A percentile compares a stretch with the other conserved stretches of the same genome.
Evolutionary conservation across 2,329 filamentous ascomycete species (phyloP).

Genomic region (Torrubiellomyces zombiae): DNA sequence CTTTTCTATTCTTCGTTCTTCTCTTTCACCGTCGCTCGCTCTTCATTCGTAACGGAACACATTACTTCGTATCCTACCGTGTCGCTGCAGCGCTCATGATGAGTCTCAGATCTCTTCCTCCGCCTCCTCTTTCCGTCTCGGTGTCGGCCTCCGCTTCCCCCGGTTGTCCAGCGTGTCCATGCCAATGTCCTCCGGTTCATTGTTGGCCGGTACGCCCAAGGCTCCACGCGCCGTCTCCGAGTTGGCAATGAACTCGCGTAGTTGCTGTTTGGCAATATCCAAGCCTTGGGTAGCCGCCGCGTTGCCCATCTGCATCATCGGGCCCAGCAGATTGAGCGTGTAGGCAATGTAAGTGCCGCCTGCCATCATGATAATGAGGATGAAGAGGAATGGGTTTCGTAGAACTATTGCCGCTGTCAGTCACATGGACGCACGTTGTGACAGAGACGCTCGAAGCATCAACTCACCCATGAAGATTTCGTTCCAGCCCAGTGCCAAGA

Average conservation of each 20-base stretch:
- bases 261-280: constrained; percentile 79
- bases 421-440: constrained; percentile 2
- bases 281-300: constrained; percentile 74
- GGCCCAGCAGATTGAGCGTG: constrained; percentile 85
- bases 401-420: constrained; percentile 45
- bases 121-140: too few relatives aligned
- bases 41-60: too few relatives aligned
- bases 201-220: constrained; percentile 50
- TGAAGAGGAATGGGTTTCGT: constrained; percentile 82
- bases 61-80: constrained; percentile 7
- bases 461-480: constrained; percentile 79
- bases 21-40: too few relatives aligned
- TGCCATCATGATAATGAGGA: constrained; percentile 64
- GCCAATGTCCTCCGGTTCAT: constrained; percentile 30
- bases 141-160: constrained; percentile 31
- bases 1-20: too few relatives aligned
- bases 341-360: constrained; percentile 79
- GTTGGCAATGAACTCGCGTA: constrained; percentile 77
- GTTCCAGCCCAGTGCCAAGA: constrained; percentile 94
- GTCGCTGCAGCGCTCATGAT: constrained; percentile 13
- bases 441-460: constrained; percentile 1
- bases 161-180: constrained; percentile 43
- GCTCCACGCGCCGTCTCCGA: constrained; percentile 76
- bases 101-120: constrained; percentile 47
- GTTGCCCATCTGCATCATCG: constrained; percentile 88